Percentiles rank a stretch among this genome's conserved stretches.
phyloP scores from a whole-genome alignment of 2,329 filamentous ascomycete genomes.

The Domatiomyces catenatus region DNA sequence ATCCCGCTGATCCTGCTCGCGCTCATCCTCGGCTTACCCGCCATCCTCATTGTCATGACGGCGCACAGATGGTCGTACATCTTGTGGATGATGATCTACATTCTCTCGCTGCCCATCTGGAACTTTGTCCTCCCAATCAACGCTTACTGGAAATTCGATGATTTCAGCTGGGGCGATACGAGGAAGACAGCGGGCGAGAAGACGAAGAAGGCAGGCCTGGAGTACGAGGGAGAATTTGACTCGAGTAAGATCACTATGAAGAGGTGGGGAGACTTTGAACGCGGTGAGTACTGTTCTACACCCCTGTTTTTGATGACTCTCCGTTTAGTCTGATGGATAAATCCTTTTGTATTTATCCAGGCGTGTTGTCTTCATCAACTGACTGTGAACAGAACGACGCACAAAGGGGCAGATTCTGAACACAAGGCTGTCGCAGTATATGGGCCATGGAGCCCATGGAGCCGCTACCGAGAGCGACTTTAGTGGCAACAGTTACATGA shows the following conservation, averaged over 20 bases:
- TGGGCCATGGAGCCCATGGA: neutral
- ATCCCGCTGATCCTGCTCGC: constrained; percentile 82
- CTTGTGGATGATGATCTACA: constrained; percentile 92
- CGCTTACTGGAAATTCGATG: constrained; percentile 98
- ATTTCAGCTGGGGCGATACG: constrained; percentile 98
- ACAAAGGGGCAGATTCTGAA: neutral
- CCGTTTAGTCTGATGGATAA: too few relatives aligned
- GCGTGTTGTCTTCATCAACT: too few relatives aligned
- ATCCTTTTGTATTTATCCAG: too few relatives aligned
- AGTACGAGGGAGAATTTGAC: constrained; percentile 91
- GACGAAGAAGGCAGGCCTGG: constrained; percentile 70
- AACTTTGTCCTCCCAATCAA: constrained; percentile 92
- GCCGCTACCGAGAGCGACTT: neutral
- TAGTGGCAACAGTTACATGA: neutral
- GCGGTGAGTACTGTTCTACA: constrained; percentile 32
- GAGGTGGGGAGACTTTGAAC: constrained; percentile 93
- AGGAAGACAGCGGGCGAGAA: constrained; percentile 86
- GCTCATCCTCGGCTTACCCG: constrained; percentile 85
- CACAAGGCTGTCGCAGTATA: neutral
- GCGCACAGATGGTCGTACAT: constrained; percentile 88
- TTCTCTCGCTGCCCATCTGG: constrained; percentile 86
- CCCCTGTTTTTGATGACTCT: too few relatives aligned
- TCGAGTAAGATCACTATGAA: constrained; percentile 99
- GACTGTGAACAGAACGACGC: neutral
- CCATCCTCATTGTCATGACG: constrained; percentile 78